Base-by-base conservation (phyloP, 441 rosid species). In the Manihot esculenta region DNA sequence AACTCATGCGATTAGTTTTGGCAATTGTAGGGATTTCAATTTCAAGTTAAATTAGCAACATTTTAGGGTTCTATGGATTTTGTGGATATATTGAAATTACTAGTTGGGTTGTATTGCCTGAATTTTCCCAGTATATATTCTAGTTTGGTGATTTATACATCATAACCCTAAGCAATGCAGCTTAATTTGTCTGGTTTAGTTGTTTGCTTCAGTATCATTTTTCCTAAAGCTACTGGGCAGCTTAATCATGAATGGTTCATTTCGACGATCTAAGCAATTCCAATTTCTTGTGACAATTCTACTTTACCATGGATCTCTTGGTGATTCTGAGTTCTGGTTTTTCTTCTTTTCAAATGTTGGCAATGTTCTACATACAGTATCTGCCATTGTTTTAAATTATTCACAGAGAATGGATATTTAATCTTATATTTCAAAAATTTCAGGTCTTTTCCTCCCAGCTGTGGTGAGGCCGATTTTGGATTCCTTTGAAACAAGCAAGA, bases 361-460 rank as follows among this genome's bases (percentile, higher is more conserved):
- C 44, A 0, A 65, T 47, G 20, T 47, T 64, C 8, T 26, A 8
- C 56, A 9, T 9, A 15, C 9, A 14, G 24, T 12, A 45, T 15
- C 18, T 64, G 17, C 56, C 44, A 65, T 2, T 3, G 18, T 26
- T 27, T 63, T 13, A 26, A 26, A 48, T 18, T 51, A 18, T 27
- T 26, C 3, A 23, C 11, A 48, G 61, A 38, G 21, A 56, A 21
- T 12, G 35, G 9, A 59, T 38, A 47, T 15, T 58, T 59, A 24
- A 33, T 4, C 7, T 78, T 47, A 42, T 63, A 14, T 59, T 56
- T 1, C 17, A 49, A 33, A 78, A 72, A 60, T 67, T 45, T 75
- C 84, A 88, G 99, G 97, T 72, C 89, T 94, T 49, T 88, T 94
- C 80, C 87, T 92, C 74, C 99, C 97, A n/a, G 97, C 99, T 66